Evolutionary conservation across 306 rosid genomes (phyloP).

Genomic region (Argentina anserina): DNA sequence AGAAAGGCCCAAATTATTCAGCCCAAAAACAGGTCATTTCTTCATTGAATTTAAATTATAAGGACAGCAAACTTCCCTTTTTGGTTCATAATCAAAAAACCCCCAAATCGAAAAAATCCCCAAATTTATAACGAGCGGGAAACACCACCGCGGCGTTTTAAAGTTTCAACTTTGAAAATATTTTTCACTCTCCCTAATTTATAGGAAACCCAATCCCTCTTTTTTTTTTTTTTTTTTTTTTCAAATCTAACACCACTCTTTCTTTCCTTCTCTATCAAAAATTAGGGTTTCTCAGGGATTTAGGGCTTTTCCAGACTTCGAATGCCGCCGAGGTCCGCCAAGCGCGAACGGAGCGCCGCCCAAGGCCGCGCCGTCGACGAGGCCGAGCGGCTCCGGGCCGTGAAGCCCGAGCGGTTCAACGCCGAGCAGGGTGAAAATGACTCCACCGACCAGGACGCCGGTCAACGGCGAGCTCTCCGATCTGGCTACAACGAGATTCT

Average conservation of each 20-base stretch:
- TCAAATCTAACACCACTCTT: background rate
- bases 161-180: background rate
- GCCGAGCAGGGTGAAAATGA: slow-evolving; percentile 15
- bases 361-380: background rate
- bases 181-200: background rate
- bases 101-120: background rate
- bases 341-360: background rate
- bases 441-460: slow-evolving; percentile 30
- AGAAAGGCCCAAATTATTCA: background rate
- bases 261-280: background rate
- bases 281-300: slow-evolving; percentile 6
- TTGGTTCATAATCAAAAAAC: background rate
- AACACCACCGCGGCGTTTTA: background rate
- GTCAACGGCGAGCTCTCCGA: slow-evolving; percentile 59
- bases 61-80: no score
- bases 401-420: slow-evolving; percentile 42
- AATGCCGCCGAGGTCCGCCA: slow-evolving; percentile 15
- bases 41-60: no score
- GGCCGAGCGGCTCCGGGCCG: slow-evolving; percentile 20
- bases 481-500: slow-evolving; percentile 51
- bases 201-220: background rate
- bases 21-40: no score
- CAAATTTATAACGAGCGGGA: background rate
- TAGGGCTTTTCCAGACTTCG: background rate
- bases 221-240: background rate